phyloP scores from a whole-genome alignment of 306 rosid genomes.

The Hippophae tibetana region DNA sequence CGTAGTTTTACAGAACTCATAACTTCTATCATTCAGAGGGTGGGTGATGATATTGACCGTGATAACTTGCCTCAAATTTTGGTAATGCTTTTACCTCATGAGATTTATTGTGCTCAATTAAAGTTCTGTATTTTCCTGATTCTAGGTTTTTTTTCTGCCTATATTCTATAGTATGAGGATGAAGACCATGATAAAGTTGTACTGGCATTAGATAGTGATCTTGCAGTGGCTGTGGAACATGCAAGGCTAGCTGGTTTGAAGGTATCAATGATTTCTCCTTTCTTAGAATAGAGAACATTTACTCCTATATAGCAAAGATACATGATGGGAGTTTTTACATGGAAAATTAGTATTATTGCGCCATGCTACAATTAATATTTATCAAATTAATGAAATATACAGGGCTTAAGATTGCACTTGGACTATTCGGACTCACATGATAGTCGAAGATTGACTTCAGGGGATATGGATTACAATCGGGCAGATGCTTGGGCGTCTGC shows the following conservation, averaged over 20 bases:
- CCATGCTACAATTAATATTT: too few relatives aligned
- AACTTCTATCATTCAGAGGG: constrained; percentile 68
- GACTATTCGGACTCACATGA: constrained; percentile 51
- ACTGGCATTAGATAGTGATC: constrained; percentile 83
- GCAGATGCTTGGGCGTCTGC: constrained; percentile 60
- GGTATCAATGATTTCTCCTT: constrained; percentile 36
- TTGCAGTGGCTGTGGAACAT: constrained; percentile 80
- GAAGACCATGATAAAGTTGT: constrained; percentile 84
- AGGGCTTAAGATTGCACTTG: constrained; percentile 88
- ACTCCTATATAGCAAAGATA: too few relatives aligned
- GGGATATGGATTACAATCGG: constrained; percentile 30
- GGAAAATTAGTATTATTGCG: neutral
- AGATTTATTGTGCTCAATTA: constrained; percentile 6
- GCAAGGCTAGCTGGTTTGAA: constrained; percentile 79
- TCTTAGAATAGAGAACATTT: neutral
- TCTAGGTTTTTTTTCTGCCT: constrained; percentile 5
- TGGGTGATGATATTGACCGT: constrained; percentile 66
- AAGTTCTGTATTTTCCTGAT: neutral
- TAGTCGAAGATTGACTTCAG: constrained; percentile 22
- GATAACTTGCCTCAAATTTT: constrained; percentile 63
- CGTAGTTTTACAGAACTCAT: constrained; percentile 70
- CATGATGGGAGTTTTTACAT: too few relatives aligned
- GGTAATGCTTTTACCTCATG: constrained; percentile 36
- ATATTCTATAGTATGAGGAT: constrained; percentile 71
- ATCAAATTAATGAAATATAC: constrained; percentile 12